These are phyloP conservation scores for Mrakia hoshinonis DNA, from an alignment of 768 basidiomycete species.

Conservation along the genomic window DNA sequence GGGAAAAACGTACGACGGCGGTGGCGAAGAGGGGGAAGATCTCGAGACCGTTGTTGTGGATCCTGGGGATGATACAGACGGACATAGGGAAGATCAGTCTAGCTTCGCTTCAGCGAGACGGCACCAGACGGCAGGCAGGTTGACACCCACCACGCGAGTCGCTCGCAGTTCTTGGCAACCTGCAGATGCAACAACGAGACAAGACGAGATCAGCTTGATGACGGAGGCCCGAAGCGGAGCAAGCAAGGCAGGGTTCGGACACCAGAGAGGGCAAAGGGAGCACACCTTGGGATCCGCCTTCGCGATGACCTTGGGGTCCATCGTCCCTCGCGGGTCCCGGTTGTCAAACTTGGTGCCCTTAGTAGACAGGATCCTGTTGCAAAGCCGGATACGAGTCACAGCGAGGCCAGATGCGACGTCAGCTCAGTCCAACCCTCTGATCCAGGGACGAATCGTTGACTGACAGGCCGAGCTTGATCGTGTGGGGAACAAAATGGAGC, in stretches of 20 bases:
- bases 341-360: conserved; percentile 16
- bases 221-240: background rate
- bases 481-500: conserved; percentile 22
- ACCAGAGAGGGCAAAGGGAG: background rate
- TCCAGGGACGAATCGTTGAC: background rate
- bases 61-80: background rate
- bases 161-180: conserved; percentile 9
- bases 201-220: background rate
- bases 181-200: background rate
- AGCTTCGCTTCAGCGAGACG: background rate
- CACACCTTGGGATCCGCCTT: conserved; percentile 4
- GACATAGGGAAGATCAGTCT: background rate
- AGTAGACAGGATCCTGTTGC: too few species aligned
- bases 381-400: too few species aligned
- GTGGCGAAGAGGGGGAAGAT: conserved; percentile 25
- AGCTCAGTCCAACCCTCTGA: too few species aligned
- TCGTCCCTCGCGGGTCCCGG: conserved; percentile 3
- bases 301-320: background rate
- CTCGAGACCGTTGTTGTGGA: conserved; percentile 28
- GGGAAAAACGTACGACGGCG: conserved; percentile 3
- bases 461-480: conserved; percentile 13
- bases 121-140: background rate
- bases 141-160: background rate
- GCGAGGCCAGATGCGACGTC: too few species aligned
- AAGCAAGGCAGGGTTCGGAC: too few species aligned